Base-by-base conservation (phyloP, 1,139 yeast genomes). In the Zygoascus meyerae region DNA sequence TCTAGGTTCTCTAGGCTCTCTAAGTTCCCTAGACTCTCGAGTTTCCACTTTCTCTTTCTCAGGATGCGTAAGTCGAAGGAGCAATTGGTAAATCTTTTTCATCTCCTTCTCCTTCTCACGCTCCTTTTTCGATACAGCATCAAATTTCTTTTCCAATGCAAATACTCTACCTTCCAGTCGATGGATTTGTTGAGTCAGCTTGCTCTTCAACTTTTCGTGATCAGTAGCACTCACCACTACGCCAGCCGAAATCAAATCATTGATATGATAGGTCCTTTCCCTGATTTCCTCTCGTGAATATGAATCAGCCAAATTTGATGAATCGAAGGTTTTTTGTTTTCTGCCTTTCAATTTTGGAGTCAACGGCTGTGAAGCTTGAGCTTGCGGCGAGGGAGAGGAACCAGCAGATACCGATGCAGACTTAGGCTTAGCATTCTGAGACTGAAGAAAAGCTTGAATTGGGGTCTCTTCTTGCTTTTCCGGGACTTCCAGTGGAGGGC, bases 201-300 rank as follows among this genome's bases (percentile, higher is more conserved):
- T 15, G 16, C 34, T 43, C 16, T 44, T 46, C 43, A 46, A 35
- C 12, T 47, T 44, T 15, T 49, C 54, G 33, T 47, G 49, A 33
- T 45, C 47, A 30, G 48, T 26, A 26, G 39, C 44, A 21, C 57
- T 49, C 17, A 56, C 56, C 44, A 56, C 54, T 34, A 45, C 44
- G 16, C 58, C 58, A 1, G 56, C 49, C 5, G 49, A 45, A 14
- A 55, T 16, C 35, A 51, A 32, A 12, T 51, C 54, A 15, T 45
- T 37, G 3, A 51, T 12, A 9, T 44, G 34, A 29, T 51, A 51
- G 9, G 40, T 51, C 34, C 37, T 45, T 40, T 51, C 54, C 37
- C 45, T 44, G 29, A 48, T 40, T 15, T 49, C 44, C 11, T 43
- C 39, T 10, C 52, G 48, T 35, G 50, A 47, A 33, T 51, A 51